Base-by-base conservation (phyloP, 441 rosid species). In the Brassica hybrid region DNA sequence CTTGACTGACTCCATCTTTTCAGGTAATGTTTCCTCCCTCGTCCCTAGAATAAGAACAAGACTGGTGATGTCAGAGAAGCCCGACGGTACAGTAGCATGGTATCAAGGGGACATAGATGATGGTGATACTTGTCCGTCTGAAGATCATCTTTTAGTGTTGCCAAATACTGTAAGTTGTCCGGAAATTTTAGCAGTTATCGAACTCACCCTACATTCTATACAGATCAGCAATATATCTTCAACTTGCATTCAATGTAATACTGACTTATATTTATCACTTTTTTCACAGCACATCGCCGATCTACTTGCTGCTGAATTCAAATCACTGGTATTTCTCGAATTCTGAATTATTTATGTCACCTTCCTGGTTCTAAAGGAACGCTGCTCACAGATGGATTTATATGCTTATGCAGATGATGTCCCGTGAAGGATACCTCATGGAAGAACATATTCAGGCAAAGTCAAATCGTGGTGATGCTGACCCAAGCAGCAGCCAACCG, bases 61-160 rank as follows among this genome's bases (percentile, higher is more conserved):
- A 78, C 81, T 96, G 89, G 81, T 90, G 16, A 76, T 96, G 95
- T 86, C 88, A 76, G 92, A 92, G 88, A 96, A 91, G 86, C 84
- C 86, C 65, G 97, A 90, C 84, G 97, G 97, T 74, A 91, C 96
- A 19, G 91, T 96, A 63, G 97, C 94, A 72, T 80, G 93, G 85
- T 84, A 80, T 76, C 89, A 88, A 83, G 98, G 95, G 79, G 99
- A 96, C 72, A 48, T 85, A 63, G 95, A 90, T 43, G 97, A 94
- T 63, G 84, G 75, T 54, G 94, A 96, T 80, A 50, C 88, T 86
- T 89, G 88, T 50, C 83, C 87, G 32, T 86, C 77, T 16, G 99
- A 94, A 87, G 97, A 96, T 62, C 65, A 81, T 84, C 91, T 96
- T 64, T 91, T 96, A 11, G 81, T 88, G 12, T 76, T 94, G 80